Percentiles rank a stretch among this genome's conserved stretches.
Evolutionary conservation across 75 land plant species (phyloP).

Genomic region (Pinus tabuliformis): DNA sequence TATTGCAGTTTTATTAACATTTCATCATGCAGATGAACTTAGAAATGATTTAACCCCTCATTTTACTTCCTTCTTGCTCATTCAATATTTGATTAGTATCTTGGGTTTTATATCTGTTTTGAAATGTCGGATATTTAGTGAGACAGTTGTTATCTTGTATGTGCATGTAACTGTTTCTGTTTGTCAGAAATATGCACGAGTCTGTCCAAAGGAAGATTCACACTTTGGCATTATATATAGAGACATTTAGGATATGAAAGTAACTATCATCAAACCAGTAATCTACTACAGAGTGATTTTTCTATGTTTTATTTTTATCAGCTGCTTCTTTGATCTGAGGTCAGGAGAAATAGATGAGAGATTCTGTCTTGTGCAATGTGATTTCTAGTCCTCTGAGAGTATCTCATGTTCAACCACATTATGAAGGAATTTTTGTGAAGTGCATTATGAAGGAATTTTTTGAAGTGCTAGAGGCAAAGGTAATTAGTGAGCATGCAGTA

Average conservation of each 20-base stretch:
- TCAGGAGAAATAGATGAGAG: background rate
- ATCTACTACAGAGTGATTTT: background rate
- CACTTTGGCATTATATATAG: background rate
- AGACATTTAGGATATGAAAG: background rate
- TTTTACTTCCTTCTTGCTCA: background rate
- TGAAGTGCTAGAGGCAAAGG: too few relatives aligned
- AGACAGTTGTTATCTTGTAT: background rate
- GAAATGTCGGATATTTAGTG: background rate
- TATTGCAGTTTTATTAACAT: background rate
- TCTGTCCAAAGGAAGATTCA: background rate
- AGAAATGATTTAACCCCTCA: background rate
- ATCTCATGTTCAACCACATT: background rate
- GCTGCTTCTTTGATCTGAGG: background rate
- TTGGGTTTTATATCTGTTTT: background rate
- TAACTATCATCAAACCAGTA: background rate
- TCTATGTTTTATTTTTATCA: background rate
- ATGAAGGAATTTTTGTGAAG: too few relatives aligned
- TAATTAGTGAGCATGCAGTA: too few relatives aligned
- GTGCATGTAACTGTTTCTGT: background rate
- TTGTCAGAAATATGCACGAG: background rate
- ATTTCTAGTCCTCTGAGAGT: background rate
- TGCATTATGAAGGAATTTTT: background rate
- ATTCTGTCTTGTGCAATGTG: background rate
- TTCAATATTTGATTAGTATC: background rate
- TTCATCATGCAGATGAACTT: background rate